phyloP scores from a whole-genome alignment of 768 basidiomycete genomes.

The Leucosporidium yakuticum region DNA sequence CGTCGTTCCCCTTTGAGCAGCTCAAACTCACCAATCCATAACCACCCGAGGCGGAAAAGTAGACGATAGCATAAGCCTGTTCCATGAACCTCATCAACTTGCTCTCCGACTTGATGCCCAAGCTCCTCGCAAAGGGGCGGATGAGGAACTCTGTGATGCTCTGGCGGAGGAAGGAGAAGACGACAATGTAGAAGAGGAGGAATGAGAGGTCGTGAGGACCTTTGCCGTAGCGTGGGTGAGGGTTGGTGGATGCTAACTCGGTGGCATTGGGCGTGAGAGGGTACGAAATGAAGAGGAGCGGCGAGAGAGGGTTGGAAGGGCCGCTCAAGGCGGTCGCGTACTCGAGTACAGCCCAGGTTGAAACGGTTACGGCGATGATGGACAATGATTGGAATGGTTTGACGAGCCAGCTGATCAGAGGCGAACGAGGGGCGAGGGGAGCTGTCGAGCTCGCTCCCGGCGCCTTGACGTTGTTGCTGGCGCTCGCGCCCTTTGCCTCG shows the following conservation, averaged over 20 bases:
- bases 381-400: slow-evolving; percentile 52
- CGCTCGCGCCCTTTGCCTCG: neutral
- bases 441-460: too few relatives aligned
- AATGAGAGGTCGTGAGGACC: slow-evolving; percentile 68
- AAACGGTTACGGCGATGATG: slow-evolving; percentile 56
- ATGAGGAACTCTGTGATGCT: slow-evolving; percentile 59
- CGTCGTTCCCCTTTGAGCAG: too few relatives aligned
- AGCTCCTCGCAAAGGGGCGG: slow-evolving; percentile 60
- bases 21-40: slow-evolving; percentile 67
- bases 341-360: slow-evolving; percentile 64
- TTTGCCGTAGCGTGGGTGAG: slow-evolving; percentile 50
- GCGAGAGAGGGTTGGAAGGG: slow-evolving; percentile 63
- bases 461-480: neutral
- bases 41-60: slow-evolving; percentile 63
- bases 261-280: slow-evolving; percentile 45
- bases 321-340: slow-evolving; percentile 4
- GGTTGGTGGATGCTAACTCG: slow-evolving; percentile 39
- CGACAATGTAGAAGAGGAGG: slow-evolving; percentile 71
- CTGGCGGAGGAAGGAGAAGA: slow-evolving; percentile 85
- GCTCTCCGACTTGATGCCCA: slow-evolving; percentile 59
- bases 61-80: slow-evolving; percentile 79
- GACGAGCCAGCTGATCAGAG: slow-evolving; percentile 24
- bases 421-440: too few relatives aligned
- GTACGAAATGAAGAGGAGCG: slow-evolving; percentile 66
- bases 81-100: slow-evolving; percentile 85